Conservation (phyloP, 768 basidiomycete genomes). For the Pulveroboletus sp. region DNA sequence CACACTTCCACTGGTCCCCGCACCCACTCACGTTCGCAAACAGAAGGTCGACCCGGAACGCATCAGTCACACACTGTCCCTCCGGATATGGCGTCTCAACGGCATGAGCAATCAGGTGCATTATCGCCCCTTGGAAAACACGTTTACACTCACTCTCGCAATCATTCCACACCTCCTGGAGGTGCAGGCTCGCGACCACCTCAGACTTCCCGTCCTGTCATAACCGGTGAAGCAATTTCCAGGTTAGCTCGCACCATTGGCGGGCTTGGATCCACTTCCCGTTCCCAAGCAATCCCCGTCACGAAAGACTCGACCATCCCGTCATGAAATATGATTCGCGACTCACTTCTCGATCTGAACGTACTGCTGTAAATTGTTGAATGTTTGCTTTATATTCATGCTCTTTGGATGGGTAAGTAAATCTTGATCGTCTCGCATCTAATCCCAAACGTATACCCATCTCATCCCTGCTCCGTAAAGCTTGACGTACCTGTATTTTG, state of each 20-base stretch:
- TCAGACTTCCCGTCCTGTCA: slow-evolving; percentile 57
- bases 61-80: slow-evolving; percentile 29
- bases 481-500: slow-evolving; percentile 20
- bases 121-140: slow-evolving; percentile 40
- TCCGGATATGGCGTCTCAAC: slow-evolving; percentile 19
- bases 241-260: slow-evolving; percentile 61
- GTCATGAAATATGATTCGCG: slow-evolving; percentile 11
- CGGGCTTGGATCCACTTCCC: slow-evolving; percentile 23
- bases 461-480: slow-evolving; percentile 13
- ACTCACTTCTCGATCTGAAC: slow-evolving; percentile 10
- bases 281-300: slow-evolving; percentile 23
- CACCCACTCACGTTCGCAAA: slow-evolving; percentile 52
- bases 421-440: slow-evolving; percentile 11
- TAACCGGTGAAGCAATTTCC: slow-evolving; percentile 69
- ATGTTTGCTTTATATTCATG: slow-evolving; percentile 11
- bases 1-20: slow-evolving; percentile 26
- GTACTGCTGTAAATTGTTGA: slow-evolving; percentile 7
- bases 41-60: slow-evolving; percentile 43
- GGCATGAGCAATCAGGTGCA: slow-evolving; percentile 41
- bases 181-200: slow-evolving; percentile 35
- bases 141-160: slow-evolving; percentile 42
- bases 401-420: slow-evolving; percentile 19
- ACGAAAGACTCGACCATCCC: slow-evolving; percentile 27
- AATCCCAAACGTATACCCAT: slow-evolving; percentile 21
- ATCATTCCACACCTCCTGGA: slow-evolving; percentile 56